Conservation (phyloP, 2,329 filamentous ascomycete genomes). For the Lasiodiplodia citricola region DNA sequence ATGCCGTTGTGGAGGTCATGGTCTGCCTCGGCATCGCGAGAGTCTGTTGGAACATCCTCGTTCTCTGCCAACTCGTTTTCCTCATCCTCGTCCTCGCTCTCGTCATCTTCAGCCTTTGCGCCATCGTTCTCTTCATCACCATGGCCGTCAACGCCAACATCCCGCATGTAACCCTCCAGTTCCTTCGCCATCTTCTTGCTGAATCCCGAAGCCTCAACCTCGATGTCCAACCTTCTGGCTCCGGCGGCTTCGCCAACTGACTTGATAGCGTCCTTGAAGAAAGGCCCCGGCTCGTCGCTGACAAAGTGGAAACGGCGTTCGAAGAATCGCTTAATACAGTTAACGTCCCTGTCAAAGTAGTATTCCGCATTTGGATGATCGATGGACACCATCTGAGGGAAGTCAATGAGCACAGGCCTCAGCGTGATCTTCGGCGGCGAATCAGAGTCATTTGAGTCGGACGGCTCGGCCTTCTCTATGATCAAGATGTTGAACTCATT, state of each 20-base stretch:
- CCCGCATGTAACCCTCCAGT: slow-evolving; percentile 86
- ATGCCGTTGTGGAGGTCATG: slow-evolving; percentile 30
- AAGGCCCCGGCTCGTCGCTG: slow-evolving; percentile 80
- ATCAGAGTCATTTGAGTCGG: slow-evolving; percentile 11
- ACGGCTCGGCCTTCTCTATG: slow-evolving; percentile 65
- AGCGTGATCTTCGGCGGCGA: slow-evolving; percentile 55
- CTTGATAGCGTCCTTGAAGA: slow-evolving; percentile 83
- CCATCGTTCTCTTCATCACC: slow-evolving; percentile 34
- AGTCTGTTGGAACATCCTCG: not conserved
- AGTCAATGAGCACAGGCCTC: slow-evolving; percentile 90
- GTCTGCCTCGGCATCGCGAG: not conserved
- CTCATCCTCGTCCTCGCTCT: slow-evolving; percentile 28
- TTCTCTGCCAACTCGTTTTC: slow-evolving; percentile 26
- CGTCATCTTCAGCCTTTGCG: slow-evolving; percentile 29
- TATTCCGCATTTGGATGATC: slow-evolving; percentile 92
- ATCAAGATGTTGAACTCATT: slow-evolving; percentile 99
- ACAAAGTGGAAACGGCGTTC: slow-evolving; percentile 86
- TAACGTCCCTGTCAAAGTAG: slow-evolving; percentile 96
- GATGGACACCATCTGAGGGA: slow-evolving; percentile 97
- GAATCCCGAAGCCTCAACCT: slow-evolving; percentile 91
- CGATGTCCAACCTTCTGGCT: slow-evolving; percentile 71
- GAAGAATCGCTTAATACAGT: slow-evolving; percentile 95
- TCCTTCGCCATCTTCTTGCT: slow-evolving; percentile 97
- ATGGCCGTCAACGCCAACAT: slow-evolving; percentile 64
- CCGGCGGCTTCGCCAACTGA: slow-evolving; percentile 65